Base-by-base conservation (phyloP, 495 filamentous ascomycete species). In the Cercophora sp. region DNA sequence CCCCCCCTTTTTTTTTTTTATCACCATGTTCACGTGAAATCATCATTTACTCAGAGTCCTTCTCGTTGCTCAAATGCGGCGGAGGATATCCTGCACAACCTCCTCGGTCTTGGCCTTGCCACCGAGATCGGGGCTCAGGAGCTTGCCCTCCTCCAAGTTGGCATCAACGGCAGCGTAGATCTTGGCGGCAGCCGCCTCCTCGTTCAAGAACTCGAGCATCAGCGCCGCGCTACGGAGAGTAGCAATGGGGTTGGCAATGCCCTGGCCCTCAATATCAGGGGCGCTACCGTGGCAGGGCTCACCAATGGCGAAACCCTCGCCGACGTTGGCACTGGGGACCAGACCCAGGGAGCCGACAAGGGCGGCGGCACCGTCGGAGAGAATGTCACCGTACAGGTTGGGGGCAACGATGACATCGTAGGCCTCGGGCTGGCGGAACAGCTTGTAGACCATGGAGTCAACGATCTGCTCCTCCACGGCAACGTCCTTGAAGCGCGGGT, bases 351-450 rank as follows among this genome's bases (percentile, higher is more conserved):
- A 88, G n/a, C 92, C 93, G 29, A 98, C 93, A 10, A 98, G 82
- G 4, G 93, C 93, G 25, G 94, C 93, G 20, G 93, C 93, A 51
- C 90, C 94, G 70, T 98, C 93, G 2, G 88, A 94, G 32, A 98
- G 79, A 57, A 98, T 92, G 68, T 51, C 48, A 8, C 48, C 48
- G 3, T 51, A 98, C 23, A 98, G 81, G 74, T 98, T 98, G 5
- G 93, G 93, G 25, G 94, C 93, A 31, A 98, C 93, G 60, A 98
- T 93, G 50, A 98, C 94, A 66, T 98, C 93, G 82, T 97, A 98
- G 60, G 81, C 82, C 56, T 82, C 81, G 41, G 93, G 93, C 71
- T 96, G 88, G 13, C 90, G 89, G 84, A 97, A 96, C 37, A 98
- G 85, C 79, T 97, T 97, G 81, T 98, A 98, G 34, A 97, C 89